phyloP scores from a whole-genome alignment of 1,139 yeast genomes.

The Magnusiomyces starmeri region DNA sequence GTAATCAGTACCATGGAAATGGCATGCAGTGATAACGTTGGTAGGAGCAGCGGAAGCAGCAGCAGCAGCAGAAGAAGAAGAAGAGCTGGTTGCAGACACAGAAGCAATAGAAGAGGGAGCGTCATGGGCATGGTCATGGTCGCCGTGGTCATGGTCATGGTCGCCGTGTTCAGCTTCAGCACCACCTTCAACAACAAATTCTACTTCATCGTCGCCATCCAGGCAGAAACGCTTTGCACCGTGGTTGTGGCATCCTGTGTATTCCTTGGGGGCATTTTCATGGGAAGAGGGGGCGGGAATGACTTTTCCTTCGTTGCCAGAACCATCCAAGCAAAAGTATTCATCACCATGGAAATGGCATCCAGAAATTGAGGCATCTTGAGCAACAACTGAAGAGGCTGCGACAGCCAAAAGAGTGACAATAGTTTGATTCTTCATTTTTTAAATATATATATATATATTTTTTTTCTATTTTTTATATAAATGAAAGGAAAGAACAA shows the following conservation, averaged over 20 bases:
- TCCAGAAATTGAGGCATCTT: conserved; percentile 19
- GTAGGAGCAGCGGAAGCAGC: neutral
- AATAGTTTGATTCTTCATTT: neutral
- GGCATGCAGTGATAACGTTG: conserved; percentile 10
- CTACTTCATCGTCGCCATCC: conserved; percentile 25
- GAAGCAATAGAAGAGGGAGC: neutral
- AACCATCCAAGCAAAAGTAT: conserved; percentile 29
- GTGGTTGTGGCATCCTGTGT: conserved; percentile 33
- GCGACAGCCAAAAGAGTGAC: neutral
- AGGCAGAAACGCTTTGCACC: conserved; percentile 30
- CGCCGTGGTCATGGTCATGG: conserved; percentile 5
- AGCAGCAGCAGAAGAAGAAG: neutral
- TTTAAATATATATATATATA: neutral
- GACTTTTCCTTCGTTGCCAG: conserved; percentile 33
- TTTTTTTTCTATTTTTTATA: neutral
- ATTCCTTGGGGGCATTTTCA: conserved; percentile 25
- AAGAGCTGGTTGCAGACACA: neutral
- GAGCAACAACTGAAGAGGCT: neutral
- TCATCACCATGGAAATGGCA: conserved; percentile 33
- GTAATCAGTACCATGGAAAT: conserved; percentile 9
- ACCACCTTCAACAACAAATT: conserved; percentile 23
- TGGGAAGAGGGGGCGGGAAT: conserved; percentile 30
- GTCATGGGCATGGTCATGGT: neutral
- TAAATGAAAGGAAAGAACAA: neutral
- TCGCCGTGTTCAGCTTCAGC: neutral